Base-by-base conservation (phyloP, 176 grass and related monocot genomes). In the Tillandsia fasciculata region DNA sequence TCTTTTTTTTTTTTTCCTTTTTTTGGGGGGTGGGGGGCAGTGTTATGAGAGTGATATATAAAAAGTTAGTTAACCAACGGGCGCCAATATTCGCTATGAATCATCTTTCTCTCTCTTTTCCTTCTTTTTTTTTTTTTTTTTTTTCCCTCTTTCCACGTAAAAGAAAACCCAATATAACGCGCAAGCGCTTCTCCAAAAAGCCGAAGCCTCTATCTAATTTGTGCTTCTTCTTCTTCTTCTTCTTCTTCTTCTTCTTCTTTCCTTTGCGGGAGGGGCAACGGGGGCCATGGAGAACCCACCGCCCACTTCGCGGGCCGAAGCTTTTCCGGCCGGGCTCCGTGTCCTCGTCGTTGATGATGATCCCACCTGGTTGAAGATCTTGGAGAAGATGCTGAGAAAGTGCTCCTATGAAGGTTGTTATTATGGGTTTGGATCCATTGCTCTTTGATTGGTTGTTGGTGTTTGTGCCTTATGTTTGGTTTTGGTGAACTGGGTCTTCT, bases 351-450 rank as follows among this genome's bases (percentile, higher is more conserved):
- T 99, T 8, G 95, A 99, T 64, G 95, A 99, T 51, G 95, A 99
- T 66, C 95, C 90, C 8, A 99, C 95, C 0, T 99, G 95, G 95
- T 78, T 99, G 76, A 99, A 99, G 87, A 99, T 99, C 74, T 80
- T 99, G 52, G 95, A 99, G 80, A 99, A 99, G 90, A 99, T 99
- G 95, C 95, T 99, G 68, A 69, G 87, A 64, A 99, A 99, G 87
- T 99, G 95, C 51, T 94, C 87, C 71, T 99, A 99, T 63, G 95
- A 90, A 90, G 95, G 95, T 85, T 70, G 52, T 71, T 63, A 11
- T 9, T 10, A 17, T 80, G 65, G 7, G 4, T 3, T 51, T 42
- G n/a, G 63, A 82, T 85, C 56, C 75, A 83, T 82, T 73, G 74
- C 77, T 77, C 81, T 84, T 84, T 83, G 71, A 48, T 66, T 76